Conservation (phyloP, 2,329 filamentous ascomycete species). For the Trichophyton equinum region DNA sequence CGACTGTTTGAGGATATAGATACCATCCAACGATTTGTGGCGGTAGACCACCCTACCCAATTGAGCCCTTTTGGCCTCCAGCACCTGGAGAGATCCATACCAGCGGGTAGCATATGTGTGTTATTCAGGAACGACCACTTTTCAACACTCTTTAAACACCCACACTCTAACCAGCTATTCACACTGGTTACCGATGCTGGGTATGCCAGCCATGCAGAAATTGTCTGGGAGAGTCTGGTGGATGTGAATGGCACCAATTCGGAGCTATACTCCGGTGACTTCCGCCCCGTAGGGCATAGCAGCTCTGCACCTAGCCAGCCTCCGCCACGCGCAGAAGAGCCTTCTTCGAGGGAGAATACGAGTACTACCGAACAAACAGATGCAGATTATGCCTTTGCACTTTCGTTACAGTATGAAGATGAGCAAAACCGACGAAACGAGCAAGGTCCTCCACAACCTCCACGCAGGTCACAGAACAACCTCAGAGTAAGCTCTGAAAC, state of each 20-base stretch:
- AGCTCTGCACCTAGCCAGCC: slow-evolving; percentile 14
- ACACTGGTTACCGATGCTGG: slow-evolving; percentile 87
- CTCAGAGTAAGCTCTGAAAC: not conserved
- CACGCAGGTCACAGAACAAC: not conserved
- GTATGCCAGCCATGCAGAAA: slow-evolving; percentile 73
- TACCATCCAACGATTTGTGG: slow-evolving; percentile 72
- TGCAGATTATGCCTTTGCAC: slow-evolving; percentile 67
- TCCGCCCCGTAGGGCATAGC: slow-evolving; percentile 62
- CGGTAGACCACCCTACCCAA: slow-evolving; percentile 63
- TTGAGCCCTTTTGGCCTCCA: slow-evolving; percentile 70
- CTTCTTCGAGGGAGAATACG: not conserved
- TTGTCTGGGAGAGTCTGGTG: slow-evolving; percentile 89
- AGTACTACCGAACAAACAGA: slow-evolving; percentile 53
- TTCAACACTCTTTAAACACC: slow-evolving; percentile 82
- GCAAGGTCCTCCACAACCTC: not conserved
- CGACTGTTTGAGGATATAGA: slow-evolving; percentile 69
- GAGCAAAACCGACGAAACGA: slow-evolving; percentile 52
- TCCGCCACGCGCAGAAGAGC: not conserved
- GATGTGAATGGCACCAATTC: slow-evolving; percentile 75
- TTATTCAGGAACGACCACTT: slow-evolving; percentile 97
- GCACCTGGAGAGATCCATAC: slow-evolving; percentile 56
- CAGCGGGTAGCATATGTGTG: slow-evolving; percentile 72
- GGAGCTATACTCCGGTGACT: slow-evolving; percentile 83
- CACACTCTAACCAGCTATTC: slow-evolving; percentile 59
- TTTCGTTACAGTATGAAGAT: slow-evolving; percentile 86